phyloP scores from a whole-genome alignment of 2,329 filamentous ascomycete species.

The Plectosphaerella cucumerina region DNA sequence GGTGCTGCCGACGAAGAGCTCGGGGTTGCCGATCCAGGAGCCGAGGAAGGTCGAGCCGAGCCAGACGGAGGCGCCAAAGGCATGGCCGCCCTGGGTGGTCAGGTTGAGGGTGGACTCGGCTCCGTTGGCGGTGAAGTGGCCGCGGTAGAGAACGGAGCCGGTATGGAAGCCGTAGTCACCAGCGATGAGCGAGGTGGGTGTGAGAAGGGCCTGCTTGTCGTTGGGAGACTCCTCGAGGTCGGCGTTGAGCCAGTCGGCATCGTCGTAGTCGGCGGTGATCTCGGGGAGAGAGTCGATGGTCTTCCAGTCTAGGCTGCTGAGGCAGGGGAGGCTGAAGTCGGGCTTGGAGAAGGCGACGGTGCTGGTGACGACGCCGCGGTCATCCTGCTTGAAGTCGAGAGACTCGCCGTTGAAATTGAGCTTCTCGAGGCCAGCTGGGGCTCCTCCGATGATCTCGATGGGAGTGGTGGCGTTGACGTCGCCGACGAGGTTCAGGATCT shows the following conservation, averaged over 20 bases:
- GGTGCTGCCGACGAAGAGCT: conserved; percentile 14
- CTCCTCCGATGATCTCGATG: conserved; percentile 66
- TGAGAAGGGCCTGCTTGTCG: conserved; percentile 49
- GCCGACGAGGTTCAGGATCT: conserved; percentile 58
- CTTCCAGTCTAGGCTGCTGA: conserved; percentile 61
- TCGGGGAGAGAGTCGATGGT: conserved; percentile 70
- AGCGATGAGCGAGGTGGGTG: conserved; percentile 62
- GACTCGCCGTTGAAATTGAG: conserved; percentile 37
- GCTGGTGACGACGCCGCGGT: conserved; percentile 37
- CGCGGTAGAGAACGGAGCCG: conserved; percentile 66
- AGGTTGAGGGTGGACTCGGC: conserved; percentile 53
- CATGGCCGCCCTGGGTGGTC: conserved; percentile 61
- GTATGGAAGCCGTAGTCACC: conserved; percentile 72
- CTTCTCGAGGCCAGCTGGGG: conserved; percentile 40
- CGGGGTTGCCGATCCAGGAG: conserved; percentile 55
- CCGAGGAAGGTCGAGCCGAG: conserved; percentile 60
- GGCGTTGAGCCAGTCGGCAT: conserved; percentile 62
- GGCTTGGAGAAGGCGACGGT: conserved; percentile 35
- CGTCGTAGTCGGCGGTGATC: conserved; percentile 59
- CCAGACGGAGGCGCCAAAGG: conserved; percentile 65
- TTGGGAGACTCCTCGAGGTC: conserved; percentile 58
- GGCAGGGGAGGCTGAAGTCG: conserved; percentile 46
- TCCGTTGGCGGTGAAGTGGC: conserved; percentile 62
- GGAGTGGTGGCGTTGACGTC: conserved; percentile 68
- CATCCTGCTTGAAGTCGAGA: conserved; percentile 37